Evolutionary conservation across 139 green algal genomes (phyloP).

Genomic region (Coccomyxa sp.): DNA sequence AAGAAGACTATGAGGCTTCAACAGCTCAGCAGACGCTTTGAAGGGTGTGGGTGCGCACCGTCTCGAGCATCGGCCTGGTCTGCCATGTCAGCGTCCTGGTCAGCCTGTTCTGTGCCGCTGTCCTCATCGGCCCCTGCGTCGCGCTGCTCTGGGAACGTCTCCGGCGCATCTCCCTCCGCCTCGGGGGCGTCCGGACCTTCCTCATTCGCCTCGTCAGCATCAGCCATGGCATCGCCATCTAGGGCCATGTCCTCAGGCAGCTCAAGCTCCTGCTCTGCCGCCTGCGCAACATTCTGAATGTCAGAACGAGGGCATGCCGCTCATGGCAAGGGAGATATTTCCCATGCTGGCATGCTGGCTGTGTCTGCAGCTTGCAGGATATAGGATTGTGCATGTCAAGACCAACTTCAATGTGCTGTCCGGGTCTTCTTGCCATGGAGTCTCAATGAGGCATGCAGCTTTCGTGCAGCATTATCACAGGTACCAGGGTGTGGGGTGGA

Average conservation of each 20-base stretch:
- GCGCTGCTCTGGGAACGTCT: neutral
- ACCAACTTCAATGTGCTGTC: too few species aligned
- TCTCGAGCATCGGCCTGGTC: conserved; percentile 14
- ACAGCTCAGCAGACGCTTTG: too few species aligned
- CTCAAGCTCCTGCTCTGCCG: conserved; percentile 60
- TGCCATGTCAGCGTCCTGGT: neutral
- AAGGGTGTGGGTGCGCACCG: too few species aligned
- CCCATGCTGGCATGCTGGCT: too few species aligned
- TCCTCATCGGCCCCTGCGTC: neutral
- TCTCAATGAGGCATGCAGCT: too few species aligned
- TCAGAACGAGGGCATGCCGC: neutral
- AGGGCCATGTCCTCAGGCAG: conserved; percentile 80
- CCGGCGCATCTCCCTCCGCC: conserved; percentile 17
- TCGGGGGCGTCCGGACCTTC: conserved; percentile 18
- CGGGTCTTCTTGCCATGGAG: too few species aligned
- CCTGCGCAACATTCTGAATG: neutral
- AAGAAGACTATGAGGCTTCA: too few species aligned
- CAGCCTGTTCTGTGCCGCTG: neutral
- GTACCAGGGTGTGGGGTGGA: too few species aligned
- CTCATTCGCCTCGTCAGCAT: conserved; percentile 22
- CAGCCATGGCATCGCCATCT: conserved; percentile 52
- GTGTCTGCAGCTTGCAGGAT: too few species aligned
- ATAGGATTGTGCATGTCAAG: too few species aligned
- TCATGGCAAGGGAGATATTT: neutral
- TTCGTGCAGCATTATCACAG: too few species aligned